phyloP scores from a whole-genome alignment of 2,329 filamentous ascomycete genomes.

The Ophiocordyceps camponoti-rufipedis region DNA sequence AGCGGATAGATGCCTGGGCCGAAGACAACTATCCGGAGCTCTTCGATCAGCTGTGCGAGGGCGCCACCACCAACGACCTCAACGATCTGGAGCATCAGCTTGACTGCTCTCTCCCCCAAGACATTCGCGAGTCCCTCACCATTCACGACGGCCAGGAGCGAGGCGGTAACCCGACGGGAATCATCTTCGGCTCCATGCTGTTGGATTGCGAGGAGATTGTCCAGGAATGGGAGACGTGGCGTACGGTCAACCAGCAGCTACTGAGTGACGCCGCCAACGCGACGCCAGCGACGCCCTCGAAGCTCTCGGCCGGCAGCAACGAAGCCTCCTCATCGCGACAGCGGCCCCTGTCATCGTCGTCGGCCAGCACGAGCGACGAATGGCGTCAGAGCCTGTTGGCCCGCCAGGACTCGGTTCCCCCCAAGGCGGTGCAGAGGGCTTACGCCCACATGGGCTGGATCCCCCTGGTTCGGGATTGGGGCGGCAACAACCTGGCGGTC shows the following conservation, averaged over 20 bases:
- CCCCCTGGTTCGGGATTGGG: constrained; percentile 90
- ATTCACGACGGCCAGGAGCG: constrained; percentile 95
- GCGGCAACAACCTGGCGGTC: constrained; percentile 90
- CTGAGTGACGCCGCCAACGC: constrained; percentile 41
- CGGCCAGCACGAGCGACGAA: constrained; percentile 33
- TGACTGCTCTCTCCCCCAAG: constrained; percentile 82
- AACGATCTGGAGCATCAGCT: constrained; percentile 94
- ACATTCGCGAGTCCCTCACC: constrained; percentile 80
- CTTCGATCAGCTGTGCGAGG: constrained; percentile 82
- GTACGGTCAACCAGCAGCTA: constrained; percentile 79
- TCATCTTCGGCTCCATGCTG: constrained; percentile 87
- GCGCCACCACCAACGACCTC: constrained; percentile 81
- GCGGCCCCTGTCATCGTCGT: constrained; percentile 24
- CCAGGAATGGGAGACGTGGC: constrained; percentile 96
- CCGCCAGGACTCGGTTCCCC: constrained; percentile 75
- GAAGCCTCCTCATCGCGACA: constrained; percentile 53
- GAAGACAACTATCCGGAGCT: constrained; percentile 93
- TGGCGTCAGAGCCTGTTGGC: constrained; percentile 78
- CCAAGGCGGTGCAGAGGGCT: constrained; percentile 72
- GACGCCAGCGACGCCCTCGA: constrained; percentile 47
- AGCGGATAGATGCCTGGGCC: constrained; percentile 80
- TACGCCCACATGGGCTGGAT: constrained; percentile 95
- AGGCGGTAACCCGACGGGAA: constrained; percentile 74
- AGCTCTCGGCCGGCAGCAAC: constrained; percentile 48
- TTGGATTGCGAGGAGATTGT: constrained; percentile 97